Evolutionary conservation across 2,329 filamentous ascomycete species (phyloP), one percentile per base, ranked within the genome.

Genomic region (Cercospora zeina): DNA sequence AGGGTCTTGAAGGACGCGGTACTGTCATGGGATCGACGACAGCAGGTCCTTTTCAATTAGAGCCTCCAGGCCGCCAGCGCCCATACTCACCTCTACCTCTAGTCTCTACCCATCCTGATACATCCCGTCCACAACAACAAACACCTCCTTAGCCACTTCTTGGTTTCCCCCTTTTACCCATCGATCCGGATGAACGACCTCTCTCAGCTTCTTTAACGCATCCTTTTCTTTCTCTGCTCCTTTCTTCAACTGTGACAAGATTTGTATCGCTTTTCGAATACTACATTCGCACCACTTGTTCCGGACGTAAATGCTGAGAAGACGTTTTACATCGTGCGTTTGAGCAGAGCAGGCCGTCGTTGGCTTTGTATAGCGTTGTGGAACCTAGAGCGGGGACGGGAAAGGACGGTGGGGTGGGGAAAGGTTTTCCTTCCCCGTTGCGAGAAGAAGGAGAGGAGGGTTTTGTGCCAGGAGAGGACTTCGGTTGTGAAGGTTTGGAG

Each of bases 121-220:
- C 42, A 56, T 51, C 37, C 47, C 33, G 11, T 53, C 59, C 30
- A 61, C 59, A 19, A 51, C 53, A 49, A 61, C 59, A 36, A 61
- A 61, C 24, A 62, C 59, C 42, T 39, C 31, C 8, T 21, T 58
- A 31, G 59, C 59, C 59, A 49, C 56, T 34, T 45, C 42, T 42
- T 50, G 7, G 34, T 31, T 14, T 56, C 51, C 24, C 4, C 34
- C n/a, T n/a, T n/a, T n/a, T 53, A 56, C 24, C 24, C 57, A 45
- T 33, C 53, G 31, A 11, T 61, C 59, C 16, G 59, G 59, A 56
- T 61, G 59, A 30, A 53, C 47, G 14, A 21, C 27, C 59, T 34
- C 19, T 27, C 53, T 37, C 51, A 55, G 31, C 24, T 49, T 34
- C 39, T 56, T 61, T 4, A 61, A 50, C 14, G 14, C 27, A 7